Evolutionary conservation across 2,329 filamentous ascomycete species (phyloP), one percentile per base, ranked within the genome.

Genomic region (Aspergillus glaucus): DNA sequence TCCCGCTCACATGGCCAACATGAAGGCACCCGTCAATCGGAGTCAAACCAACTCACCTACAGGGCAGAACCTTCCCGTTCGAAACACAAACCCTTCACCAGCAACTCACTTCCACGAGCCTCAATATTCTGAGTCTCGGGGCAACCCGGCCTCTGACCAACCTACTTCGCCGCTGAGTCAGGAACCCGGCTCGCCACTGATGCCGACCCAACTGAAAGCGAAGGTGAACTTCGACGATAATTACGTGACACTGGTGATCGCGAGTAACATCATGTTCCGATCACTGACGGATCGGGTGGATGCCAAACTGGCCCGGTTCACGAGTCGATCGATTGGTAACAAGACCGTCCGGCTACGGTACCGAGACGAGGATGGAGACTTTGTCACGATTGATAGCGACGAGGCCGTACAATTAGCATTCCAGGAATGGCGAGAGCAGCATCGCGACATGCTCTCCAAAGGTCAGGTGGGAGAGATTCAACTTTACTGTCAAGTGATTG

Each of bases 361-460:
- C 69, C 81, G 85, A 45, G 93, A 98, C 63, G 87, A 91, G 62
- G 93, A 98, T 57, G 88, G 88, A 44, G 93, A 97, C 62, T 92
- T 86, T 64, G 88, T 98, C 52, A 91, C 86, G 45, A 96, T 98
- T 47, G 87, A 93, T 66, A 92, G 87, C 52, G 93, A 98, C 62
- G 93, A 98, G 61, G 93, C 96, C 58, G 93, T 98, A 40, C 89
- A 94, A 62, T 90, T 93, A 59, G 93, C 93, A 4, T 95, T 98
- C 64, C 85, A 91, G 67, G 91, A 94, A 59, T 96, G 91, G 91
- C 83, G 87, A 30, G 90, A 95, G 63, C 85, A 84, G 57, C 79
- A 84, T 60, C 75, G 78, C 51, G 77, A 81, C 30, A 74, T 79
- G 59, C 77, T 81, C 41, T 78, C 66, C 45, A 78, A 80, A 45